These are phyloP conservation scores for Moricandia moricandioides DNA, from an alignment of 345 rosid species.

Conservation along the genomic window DNA sequence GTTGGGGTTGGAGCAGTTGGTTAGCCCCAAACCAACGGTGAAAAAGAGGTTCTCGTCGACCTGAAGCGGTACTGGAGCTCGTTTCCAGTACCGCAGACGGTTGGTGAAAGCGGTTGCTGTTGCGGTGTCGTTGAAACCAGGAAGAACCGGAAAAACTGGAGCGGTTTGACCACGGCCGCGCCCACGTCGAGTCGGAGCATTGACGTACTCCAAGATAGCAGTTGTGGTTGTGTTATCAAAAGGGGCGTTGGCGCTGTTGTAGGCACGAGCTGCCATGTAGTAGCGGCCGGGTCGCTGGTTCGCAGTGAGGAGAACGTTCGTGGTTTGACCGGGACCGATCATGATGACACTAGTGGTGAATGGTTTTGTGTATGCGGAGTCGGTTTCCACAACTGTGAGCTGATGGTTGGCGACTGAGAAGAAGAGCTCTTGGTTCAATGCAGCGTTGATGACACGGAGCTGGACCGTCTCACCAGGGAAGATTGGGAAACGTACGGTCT, in stretches of 20 bases:
- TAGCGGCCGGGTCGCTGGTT: constrained; percentile 52
- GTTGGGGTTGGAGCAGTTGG: constrained; percentile 70
- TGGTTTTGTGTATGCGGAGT: constrained; percentile 62
- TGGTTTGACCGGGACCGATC: constrained; percentile 70
- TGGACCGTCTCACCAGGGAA: constrained; percentile 56
- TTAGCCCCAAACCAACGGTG: constrained; percentile 78
- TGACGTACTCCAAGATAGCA: constrained; percentile 63
- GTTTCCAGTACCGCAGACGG: constrained; percentile 46
- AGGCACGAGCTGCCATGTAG: constrained; percentile 81
- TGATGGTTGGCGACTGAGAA: constrained; percentile 64
- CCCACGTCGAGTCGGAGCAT: constrained; percentile 43
- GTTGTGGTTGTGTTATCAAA: constrained; percentile 91
- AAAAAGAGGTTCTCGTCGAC: constrained; percentile 63
- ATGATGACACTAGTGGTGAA: constrained; percentile 56
- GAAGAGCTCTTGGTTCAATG: constrained; percentile 66
- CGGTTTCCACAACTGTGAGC: constrained; percentile 57
- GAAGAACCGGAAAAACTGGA: constrained; percentile 68
- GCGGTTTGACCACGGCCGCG: constrained; percentile 35
- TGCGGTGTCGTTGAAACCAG: constrained; percentile 80
- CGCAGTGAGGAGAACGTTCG: constrained; percentile 58
- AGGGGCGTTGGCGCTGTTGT: constrained; percentile 49
- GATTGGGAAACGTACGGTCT: constrained; percentile 41
- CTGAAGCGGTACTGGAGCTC: constrained; percentile 52
- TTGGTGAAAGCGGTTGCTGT: constrained; percentile 70
- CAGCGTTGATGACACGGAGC: constrained; percentile 70